phyloP scores from a whole-genome alignment of 176 grass and related monocot species.

The Thinopyrum elongatum region DNA sequence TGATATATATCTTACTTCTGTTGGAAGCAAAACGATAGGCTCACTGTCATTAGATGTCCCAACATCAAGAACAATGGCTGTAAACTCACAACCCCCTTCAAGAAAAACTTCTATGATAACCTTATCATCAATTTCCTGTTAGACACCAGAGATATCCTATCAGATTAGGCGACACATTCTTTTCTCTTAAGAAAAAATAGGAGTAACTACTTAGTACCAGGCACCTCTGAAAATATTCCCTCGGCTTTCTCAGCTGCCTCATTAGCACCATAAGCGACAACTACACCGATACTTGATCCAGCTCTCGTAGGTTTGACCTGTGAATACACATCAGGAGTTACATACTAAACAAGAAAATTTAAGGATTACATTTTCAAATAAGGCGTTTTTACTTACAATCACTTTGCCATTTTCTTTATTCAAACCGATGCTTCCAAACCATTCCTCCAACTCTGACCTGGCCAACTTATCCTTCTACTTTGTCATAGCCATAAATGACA shows the following conservation, averaged over 20 bases:
- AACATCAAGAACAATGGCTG: slow-evolving; percentile 81
- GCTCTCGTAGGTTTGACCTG: slow-evolving; percentile 86
- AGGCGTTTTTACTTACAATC: slow-evolving; percentile 51
- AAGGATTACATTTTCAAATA: slow-evolving; percentile 7
- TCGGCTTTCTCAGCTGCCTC: slow-evolving; percentile 77
- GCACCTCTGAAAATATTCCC: slow-evolving; percentile 69
- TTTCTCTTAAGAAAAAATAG: not conserved
- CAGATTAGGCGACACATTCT: not conserved
- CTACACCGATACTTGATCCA: slow-evolving; percentile 91
- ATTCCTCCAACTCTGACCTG: slow-evolving; percentile 45
- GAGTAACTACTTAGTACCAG: not conserved
- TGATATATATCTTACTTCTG: slow-evolving; percentile 50
- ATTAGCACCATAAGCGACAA: slow-evolving; percentile 70
- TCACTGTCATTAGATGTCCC: slow-evolving; percentile 51
- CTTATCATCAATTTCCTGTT: slow-evolving; percentile 73
- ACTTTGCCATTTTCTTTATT: slow-evolving; percentile 81
- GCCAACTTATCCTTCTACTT: slow-evolving; percentile 55
- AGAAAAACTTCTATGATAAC: slow-evolving; percentile 91
- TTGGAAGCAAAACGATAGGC: slow-evolving; percentile 87
- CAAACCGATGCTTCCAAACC: slow-evolving; percentile 60
- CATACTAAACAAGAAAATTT: slow-evolving; percentile 12
- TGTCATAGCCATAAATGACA: slow-evolving; percentile 22
- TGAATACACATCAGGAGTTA: slow-evolving; percentile 24
- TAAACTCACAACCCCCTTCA: slow-evolving; percentile 89
- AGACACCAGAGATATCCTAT: slow-evolving; percentile 12